Evolutionary conservation across 805 yeast genomes (phyloP), one percentile per base, ranked within the genome.

Genomic region (Zygoascus ofunaensis): DNA sequence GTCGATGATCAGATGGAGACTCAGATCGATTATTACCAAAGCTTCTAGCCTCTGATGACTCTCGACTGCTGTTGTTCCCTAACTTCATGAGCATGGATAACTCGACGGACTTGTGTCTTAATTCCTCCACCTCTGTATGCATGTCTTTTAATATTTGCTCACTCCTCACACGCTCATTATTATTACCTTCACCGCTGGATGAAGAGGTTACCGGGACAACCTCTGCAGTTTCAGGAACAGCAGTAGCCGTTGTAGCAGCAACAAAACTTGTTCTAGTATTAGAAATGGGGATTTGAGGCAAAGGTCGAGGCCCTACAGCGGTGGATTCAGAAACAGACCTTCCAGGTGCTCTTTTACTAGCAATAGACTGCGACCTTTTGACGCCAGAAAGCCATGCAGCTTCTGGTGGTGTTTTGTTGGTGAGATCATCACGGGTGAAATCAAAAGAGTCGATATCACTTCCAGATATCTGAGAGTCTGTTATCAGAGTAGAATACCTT

Each of bases 51-150:
- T 26, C 12, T 8, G 30, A 26, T 26, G 7, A 19, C 5, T 18
- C 5, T 5, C 14, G 23, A 10, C 12, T 7, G 24, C 26, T 14
- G 8, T 15, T 38, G 30, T 21, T 41, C 37, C n/a, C 42, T 28
- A 33, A 38, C 39, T 41, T 42, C 5, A 53, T 49, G 35, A 52
- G 34, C n/a, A 44, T 45, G 1, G 50, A 45, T 2, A 53, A 44
- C 34, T 49, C 40, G 4, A 46, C 51, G 2, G 58, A 49, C 24
- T 49, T 41, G 37, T 41, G 37, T 37, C 53, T 54, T 21, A 55
- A 46, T 39, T 50, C 50, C 20, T 48, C 53, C 40, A 55, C 35
- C 26, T 53, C 58, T 3, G 37, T 41, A 48, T 53, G 51, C 56
- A 55, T 55, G 33, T 52, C 49, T 28, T 44, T 44, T 20, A 55